Percentiles rank a stretch among this genome's conserved stretches.
Evolutionary conservation across 371 early-diverging fungal genomes (phyloP).

Genomic region (Massospora cicadina): DNA sequence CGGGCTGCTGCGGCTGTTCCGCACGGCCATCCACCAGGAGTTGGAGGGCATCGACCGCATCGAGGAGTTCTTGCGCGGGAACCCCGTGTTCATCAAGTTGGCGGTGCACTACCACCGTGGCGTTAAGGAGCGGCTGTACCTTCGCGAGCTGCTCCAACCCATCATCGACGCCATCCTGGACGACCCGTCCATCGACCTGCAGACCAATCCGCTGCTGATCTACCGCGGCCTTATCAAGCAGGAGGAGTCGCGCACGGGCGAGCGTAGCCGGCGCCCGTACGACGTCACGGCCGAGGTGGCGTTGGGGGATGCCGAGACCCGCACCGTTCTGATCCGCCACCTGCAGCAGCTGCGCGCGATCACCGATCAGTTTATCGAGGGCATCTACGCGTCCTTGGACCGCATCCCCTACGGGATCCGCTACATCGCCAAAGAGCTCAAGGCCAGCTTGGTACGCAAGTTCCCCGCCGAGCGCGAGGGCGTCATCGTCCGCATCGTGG

Average conservation of each 20-base stretch:
- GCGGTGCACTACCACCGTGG: slow-evolving; percentile 84
- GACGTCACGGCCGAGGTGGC: slow-evolving; percentile 73
- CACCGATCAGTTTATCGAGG: slow-evolving; percentile 61
- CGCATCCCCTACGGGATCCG: slow-evolving; percentile 90
- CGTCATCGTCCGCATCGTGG: slow-evolving; percentile 66
- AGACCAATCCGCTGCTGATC: slow-evolving; percentile 79
- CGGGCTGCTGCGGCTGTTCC: slow-evolving; percentile 81
- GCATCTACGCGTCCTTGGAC: slow-evolving; percentile 60
- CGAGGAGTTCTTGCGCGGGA: slow-evolving; percentile 84
- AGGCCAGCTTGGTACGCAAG: slow-evolving; percentile 46
- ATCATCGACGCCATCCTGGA: slow-evolving; percentile 55
- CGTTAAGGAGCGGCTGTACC: slow-evolving; percentile 84
- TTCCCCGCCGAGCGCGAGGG: slow-evolving; percentile 68
- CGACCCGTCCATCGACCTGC: slow-evolving; percentile 65
- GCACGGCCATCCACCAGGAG: slow-evolving; percentile 81
- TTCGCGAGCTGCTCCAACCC: slow-evolving; percentile 68
- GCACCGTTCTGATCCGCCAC: slow-evolving; percentile 55
- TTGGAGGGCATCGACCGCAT: slow-evolving; percentile 54
- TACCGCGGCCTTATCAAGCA: slow-evolving; percentile 73
- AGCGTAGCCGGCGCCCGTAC: slow-evolving; percentile 50
- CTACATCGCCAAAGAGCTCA: slow-evolving; percentile 81
- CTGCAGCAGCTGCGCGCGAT: slow-evolving; percentile 57
- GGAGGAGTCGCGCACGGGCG: slow-evolving; percentile 79
- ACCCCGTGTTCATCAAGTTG: slow-evolving; percentile 89
- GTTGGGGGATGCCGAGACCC: slow-evolving; percentile 66